phyloP scores from a whole-genome alignment of 2,329 filamentous ascomycete species.

The Orbilia oligospora region DNA sequence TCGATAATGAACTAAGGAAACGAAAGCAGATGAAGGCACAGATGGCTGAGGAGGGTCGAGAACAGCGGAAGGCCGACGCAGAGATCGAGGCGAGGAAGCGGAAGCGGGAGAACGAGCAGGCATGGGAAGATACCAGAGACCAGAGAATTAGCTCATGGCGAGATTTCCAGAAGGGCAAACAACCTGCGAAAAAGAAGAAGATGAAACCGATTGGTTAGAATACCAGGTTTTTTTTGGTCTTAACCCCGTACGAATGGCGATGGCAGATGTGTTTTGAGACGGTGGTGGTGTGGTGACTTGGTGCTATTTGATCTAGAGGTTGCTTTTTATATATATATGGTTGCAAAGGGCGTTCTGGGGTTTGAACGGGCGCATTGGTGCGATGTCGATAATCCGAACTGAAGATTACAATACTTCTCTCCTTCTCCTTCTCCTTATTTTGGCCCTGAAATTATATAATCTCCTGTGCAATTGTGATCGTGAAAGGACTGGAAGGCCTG shows the following conservation, averaged over 20 bases:
- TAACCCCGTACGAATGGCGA: neutral
- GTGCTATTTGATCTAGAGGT: conserved; percentile 41
- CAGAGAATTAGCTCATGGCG: conserved; percentile 94
- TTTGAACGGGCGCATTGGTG: conserved; percentile 20
- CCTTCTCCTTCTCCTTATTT: neutral
- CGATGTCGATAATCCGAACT: conserved; percentile 4
- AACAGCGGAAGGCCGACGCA: conserved; percentile 87
- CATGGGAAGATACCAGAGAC: conserved; percentile 94
- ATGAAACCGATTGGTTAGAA: conserved; percentile 71
- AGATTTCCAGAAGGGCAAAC: conserved; percentile 82
- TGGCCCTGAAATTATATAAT: conserved; percentile 26
- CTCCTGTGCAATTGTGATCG: conserved; percentile 27
- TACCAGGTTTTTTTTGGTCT: neutral
- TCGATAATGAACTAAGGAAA: conserved; percentile 90
- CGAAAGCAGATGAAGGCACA: conserved; percentile 89
- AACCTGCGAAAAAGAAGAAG: conserved; percentile 74
- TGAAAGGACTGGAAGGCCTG: conserved; percentile 14
- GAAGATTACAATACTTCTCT: neutral
- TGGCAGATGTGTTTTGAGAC: neutral
- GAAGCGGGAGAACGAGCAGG: conserved; percentile 91
- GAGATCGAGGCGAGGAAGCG: conserved; percentile 84
- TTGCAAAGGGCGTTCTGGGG: conserved; percentile 37
- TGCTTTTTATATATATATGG: conserved; percentile 27
- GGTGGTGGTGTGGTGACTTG: neutral
- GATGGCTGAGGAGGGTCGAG: conserved; percentile 95